A percentile compares a stretch with the other conserved stretches of the same genome.
Evolutionary conservation across 805 yeast species (phyloP).

Genomic region (Candida hungchunana): DNA sequence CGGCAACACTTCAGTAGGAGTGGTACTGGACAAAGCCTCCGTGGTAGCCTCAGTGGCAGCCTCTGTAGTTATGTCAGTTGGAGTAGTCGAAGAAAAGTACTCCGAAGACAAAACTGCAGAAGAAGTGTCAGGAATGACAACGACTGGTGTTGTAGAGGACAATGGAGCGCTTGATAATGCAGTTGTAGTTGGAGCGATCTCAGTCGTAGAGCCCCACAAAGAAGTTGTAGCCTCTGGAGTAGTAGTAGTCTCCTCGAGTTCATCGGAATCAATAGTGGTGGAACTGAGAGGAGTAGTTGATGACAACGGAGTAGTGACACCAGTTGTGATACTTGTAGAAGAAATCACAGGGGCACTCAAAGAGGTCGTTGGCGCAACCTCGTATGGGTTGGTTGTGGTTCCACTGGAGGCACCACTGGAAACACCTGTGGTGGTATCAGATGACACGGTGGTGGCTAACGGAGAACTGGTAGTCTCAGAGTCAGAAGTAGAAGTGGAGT

Average conservation of each 20-base stretch:
- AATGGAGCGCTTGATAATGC: too few species aligned
- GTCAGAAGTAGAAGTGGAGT: background rate
- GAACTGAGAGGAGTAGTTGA: too few species aligned
- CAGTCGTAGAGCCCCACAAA: too few species aligned
- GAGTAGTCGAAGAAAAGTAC: conserved; percentile 1
- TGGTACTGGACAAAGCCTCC: background rate
- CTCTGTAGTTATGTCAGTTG: conserved; percentile 1
- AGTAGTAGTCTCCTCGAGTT: too few species aligned
- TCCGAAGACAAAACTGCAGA: background rate
- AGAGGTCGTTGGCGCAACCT: conserved; percentile 6
- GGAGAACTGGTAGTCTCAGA: background rate
- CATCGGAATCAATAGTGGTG: too few species aligned
- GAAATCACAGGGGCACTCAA: conserved; percentile 12
- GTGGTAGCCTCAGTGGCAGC: conserved; percentile 1
- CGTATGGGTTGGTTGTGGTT: conserved; percentile 10
- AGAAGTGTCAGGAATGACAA: background rate
- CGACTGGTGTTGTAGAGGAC: conserved; percentile 1
- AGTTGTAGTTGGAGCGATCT: too few species aligned
- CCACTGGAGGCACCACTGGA: conserved; percentile 2
- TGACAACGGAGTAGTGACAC: background rate
- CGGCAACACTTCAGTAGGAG: background rate
- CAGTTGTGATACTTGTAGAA: too few species aligned
- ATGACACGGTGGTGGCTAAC: background rate
- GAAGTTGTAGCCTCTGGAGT: too few species aligned
- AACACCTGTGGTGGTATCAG: conserved; percentile 1